Conservation (phyloP, 2,329 filamentous ascomycete species). For the Neonectria faginata region DNA sequence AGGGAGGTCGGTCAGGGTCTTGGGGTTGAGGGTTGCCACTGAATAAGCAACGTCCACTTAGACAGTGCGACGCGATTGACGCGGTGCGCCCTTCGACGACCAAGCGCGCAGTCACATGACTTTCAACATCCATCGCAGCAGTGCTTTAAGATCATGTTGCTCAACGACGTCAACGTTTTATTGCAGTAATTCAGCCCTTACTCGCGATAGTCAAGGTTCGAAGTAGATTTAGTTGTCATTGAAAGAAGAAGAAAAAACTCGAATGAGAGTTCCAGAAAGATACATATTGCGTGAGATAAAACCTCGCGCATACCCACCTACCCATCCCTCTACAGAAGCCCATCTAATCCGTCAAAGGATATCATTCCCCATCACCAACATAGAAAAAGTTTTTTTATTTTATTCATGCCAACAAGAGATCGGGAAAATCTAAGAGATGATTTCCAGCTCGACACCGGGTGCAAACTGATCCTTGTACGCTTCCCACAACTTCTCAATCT, state of each 20-base stretch:
- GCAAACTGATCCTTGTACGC: conserved; percentile 83
- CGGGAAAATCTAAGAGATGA: conserved; percentile 64
- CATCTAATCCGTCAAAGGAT: neutral
- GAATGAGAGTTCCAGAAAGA: neutral
- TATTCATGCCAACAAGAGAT: neutral
- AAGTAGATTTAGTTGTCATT: neutral
- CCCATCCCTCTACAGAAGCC: neutral
- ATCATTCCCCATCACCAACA: conserved; percentile 10
- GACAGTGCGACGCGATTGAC: conserved; percentile 38
- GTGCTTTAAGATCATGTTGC: no score
- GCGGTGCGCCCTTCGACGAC: conserved; percentile 29
- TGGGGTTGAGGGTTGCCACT: neutral
- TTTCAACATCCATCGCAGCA: conserved; percentile 9
- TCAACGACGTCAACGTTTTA: neutral
- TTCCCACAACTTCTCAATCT: conserved; percentile 79
- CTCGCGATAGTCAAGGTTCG: neutral
- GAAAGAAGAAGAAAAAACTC: neutral
- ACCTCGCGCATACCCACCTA: neutral
- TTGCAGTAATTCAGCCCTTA: neutral
- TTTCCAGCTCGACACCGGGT: conserved; percentile 72
- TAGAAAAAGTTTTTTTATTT: neutral
- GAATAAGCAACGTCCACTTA: conserved; percentile 4
- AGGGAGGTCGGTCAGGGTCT: neutral
- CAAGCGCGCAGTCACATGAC: conserved; percentile 44
- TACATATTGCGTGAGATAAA: neutral